Conservation (phyloP, 2,329 filamentous ascomycete species). For the Diaporthe vexans region DNA sequence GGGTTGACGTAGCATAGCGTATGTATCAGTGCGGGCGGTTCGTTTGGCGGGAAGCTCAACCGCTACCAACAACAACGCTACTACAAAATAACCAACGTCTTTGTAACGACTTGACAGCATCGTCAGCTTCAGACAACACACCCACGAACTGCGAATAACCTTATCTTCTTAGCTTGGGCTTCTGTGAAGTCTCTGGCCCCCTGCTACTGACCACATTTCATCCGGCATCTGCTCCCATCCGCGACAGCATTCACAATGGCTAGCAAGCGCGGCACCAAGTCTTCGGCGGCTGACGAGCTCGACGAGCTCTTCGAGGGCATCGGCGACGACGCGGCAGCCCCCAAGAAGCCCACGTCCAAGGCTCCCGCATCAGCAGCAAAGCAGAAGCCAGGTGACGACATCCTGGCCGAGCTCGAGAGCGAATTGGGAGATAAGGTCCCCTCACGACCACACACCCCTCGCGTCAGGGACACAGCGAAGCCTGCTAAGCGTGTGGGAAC, state of each 20-base stretch:
- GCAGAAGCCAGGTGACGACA: slow-evolving; percentile 73
- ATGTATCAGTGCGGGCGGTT: slow-evolving; percentile 9
- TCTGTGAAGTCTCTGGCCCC: neutral
- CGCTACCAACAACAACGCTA: neutral
- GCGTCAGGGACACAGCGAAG: slow-evolving; percentile 69
- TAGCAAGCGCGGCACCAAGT: slow-evolving; percentile 70
- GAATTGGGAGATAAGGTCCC: slow-evolving; percentile 79
- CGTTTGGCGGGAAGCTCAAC: neutral
- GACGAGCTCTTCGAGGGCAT: slow-evolving; percentile 77
- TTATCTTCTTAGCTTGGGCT: neutral
- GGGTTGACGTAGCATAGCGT: slow-evolving; percentile 20
- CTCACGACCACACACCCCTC: slow-evolving; percentile 86
- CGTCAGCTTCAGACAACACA: neutral
- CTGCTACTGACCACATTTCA: neutral
- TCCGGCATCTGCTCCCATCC: neutral
- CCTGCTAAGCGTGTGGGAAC: slow-evolving; percentile 66
- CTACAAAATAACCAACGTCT: neutral
- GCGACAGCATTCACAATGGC: slow-evolving; percentile 61
- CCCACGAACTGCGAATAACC: neutral
- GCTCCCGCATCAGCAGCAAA: slow-evolving; percentile 58
- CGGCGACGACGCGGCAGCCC: slow-evolving; percentile 61
- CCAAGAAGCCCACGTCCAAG: slow-evolving; percentile 63
- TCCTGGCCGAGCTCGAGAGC: slow-evolving; percentile 89
- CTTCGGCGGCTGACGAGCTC: slow-evolving; percentile 72
- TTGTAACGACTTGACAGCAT: neutral